These are phyloP conservation scores for Skeletonema potamos DNA, from an alignment of 108 stramenopile species.

Conservation along the genomic window DNA sequence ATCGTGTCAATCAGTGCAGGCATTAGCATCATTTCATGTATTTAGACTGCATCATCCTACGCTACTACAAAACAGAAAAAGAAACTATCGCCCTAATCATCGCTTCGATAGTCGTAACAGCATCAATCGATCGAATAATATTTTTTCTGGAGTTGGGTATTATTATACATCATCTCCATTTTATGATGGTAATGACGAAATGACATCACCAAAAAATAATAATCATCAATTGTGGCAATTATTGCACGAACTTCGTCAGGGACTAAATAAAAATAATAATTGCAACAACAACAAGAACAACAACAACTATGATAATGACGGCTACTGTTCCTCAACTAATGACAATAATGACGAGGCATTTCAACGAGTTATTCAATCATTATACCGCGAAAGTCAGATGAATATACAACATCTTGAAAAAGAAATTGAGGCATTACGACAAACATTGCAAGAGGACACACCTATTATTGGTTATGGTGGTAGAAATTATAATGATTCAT, in stretches of 20 bases:
- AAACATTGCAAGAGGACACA: not conserved
- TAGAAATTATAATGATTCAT: not conserved
- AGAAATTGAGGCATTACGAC: conserved; percentile 5
- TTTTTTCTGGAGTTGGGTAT: too few species aligned
- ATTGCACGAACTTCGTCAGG: not conserved
- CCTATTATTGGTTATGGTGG: not conserved
- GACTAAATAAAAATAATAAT: too few species aligned
- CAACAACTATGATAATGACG: too few species aligned
- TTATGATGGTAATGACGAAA: too few species aligned
- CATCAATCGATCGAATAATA: not conserved
- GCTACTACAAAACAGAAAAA: not conserved
- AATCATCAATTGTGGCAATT: not conserved
- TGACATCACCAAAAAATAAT: too few species aligned
- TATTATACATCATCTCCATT: not conserved
- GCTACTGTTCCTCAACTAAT: too few species aligned
- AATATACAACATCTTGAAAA: conserved; percentile 18
- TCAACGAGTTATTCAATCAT: not conserved
- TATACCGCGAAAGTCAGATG: conserved; percentile 3
- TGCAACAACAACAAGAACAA: not conserved
- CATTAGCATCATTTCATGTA: too few species aligned
- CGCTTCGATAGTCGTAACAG: not conserved
- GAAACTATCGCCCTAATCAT: not conserved
- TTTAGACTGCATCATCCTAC: too few species aligned
- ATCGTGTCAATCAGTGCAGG: too few species aligned
- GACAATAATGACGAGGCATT: not conserved